Evolutionary conservation across 495 filamentous ascomycete genomes (phyloP), one percentile per base, ranked within the genome.

Genomic region (Beverwykella pulmonaria): DNA sequence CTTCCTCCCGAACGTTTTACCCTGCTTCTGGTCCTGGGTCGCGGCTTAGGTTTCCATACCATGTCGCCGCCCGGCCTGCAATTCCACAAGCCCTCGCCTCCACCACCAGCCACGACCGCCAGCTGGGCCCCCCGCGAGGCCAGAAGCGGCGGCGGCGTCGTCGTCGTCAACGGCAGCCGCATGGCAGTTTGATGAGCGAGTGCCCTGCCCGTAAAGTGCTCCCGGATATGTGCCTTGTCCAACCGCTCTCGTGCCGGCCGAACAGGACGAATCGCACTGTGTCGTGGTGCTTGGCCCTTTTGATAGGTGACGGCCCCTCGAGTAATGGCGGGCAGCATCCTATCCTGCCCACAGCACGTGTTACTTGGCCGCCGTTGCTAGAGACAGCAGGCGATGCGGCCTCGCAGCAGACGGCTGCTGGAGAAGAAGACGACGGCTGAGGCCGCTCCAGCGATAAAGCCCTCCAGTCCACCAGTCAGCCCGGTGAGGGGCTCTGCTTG

Each of bases 1-100:
- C 69, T 72, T 72, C 60, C 49, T 72, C 65, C 69, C 69, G 69
- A 54, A 59, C 65, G 60, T 68, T 53, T 68, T 56, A 71, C 65
- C 65, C 69, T 65, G 65, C 46, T 54, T 25, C 69, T 68, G 65
- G 65, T 63, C 46, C 59, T 61, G 61, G 57, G 57, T 58, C 53
- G 30, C 61, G 20, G 48, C 36, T 44, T 44, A 39, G 27, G 46
- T 26, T 29, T 23, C 32, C 56, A 30, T 50, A 29, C 58, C 57
- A 50, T 54, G 63, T 71, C 53, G 26, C 46, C 56, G 56, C 55
- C 41, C 36, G 5, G 39, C 67, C 56, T 65, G 59, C 59, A 70
- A 70, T 65, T 70, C 67, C 61, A 65, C 68, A 23, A 23, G 10
- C 20, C 48, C 48, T 26, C 48, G 44, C 44, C 44, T 17, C 44